These are phyloP conservation scores for Tylopilus sp. DNA, from an alignment of 1,284 basidiomycete species.

Conservation along the genomic window DNA sequence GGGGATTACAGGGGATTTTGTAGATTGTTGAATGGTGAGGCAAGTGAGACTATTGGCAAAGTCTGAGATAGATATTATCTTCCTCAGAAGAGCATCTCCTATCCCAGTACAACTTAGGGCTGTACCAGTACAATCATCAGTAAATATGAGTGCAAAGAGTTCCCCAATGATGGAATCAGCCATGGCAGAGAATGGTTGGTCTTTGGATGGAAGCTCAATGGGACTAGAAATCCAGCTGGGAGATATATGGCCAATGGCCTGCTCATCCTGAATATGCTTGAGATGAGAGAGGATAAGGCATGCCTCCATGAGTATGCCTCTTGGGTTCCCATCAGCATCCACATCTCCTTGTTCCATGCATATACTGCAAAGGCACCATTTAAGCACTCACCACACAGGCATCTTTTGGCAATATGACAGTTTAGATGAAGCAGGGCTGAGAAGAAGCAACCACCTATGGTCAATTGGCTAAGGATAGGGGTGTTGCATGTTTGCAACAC, in stretches of 20 bases:
- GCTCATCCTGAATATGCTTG: not conserved
- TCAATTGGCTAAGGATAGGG: too few species aligned
- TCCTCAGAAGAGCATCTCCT: not conserved
- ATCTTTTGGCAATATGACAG: not conserved
- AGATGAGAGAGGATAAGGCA: not conserved
- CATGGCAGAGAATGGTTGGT: not conserved
- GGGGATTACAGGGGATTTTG: not conserved
- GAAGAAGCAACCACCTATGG: not conserved
- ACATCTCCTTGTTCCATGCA: not conserved
- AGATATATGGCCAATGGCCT: not conserved
- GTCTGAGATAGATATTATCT: not conserved
- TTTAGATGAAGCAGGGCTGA: not conserved
- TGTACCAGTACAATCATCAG: not conserved
- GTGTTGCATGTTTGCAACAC: too few species aligned
- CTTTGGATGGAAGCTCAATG: not conserved
- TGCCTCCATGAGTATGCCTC: not conserved
- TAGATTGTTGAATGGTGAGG: not conserved
- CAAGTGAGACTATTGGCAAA: not conserved
- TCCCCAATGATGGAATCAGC: not conserved
- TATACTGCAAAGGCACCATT: not conserved
- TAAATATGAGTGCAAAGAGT: conserved; percentile 1
- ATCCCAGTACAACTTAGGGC: not conserved
- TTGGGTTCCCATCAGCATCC: not conserved
- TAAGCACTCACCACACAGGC: not conserved
- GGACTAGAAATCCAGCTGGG: not conserved